Base-by-base conservation (phyloP, 208 protist genomes). In the Leishmania aethiopica region DNA sequence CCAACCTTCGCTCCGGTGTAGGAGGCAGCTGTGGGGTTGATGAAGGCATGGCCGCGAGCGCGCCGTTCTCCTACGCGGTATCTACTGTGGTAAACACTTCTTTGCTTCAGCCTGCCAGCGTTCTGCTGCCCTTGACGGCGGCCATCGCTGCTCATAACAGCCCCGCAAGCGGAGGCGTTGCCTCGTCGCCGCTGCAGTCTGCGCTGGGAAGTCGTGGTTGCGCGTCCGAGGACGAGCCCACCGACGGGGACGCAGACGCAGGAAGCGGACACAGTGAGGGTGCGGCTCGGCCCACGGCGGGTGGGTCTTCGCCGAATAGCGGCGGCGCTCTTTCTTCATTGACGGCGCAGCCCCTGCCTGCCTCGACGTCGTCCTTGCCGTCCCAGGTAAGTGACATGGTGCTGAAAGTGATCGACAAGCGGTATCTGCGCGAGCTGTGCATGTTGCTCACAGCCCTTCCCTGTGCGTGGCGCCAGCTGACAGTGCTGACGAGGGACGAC, bases 381-480 rank as follows among this genome's bases (percentile, higher is more conserved):
- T 80, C 83, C 2, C 83, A 83, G 40, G 78, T 86, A 15, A 77
- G 83, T n/a, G 83, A 83, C 35, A 79, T 88, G 66, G 79, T 91
- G 79, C 76, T 78, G 42, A 90, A 90, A 55, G 91, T 81, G 19
- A 42, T 90, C 25, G 90, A 91, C 80, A 92, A 88, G 80, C 85
- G 89, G 0, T 90, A 89, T 66, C 85, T 97, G 78, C 79, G 88
- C 42, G 94, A 97, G 80, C 78, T 95, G 45, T 94, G 91, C 79
- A 79, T 91, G 77, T 64, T 95, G 42, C 81, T 97, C 11, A 88
- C 75, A 59, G 77, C 87, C 55, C 83, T 97, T 59, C 94, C 94
- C 11, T 83, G 83, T 19, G 88, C 86, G 28, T 97, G 91, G 90
- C 79, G 35, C 47, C 86, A 90, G 75, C 84, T 96, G 73, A 83